Base-by-base conservation (phyloP, 2,329 filamentous ascomycete genomes). In the Trichoderma sp. region DNA sequence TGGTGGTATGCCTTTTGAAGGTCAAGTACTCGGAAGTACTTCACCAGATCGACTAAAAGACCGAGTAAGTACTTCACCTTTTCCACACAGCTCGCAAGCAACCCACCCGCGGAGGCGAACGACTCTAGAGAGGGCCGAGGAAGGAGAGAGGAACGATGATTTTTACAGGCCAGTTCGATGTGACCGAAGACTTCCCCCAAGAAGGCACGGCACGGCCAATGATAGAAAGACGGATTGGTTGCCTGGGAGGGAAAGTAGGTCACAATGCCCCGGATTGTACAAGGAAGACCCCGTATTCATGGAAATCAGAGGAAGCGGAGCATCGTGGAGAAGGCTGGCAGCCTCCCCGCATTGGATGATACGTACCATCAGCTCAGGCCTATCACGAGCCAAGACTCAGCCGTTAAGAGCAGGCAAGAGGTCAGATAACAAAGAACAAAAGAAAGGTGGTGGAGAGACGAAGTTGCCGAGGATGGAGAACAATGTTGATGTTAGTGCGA, bases 261-360 rank as follows among this genome's bases (percentile, higher is more conserved):
- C 15, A 30, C 21, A 28, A 41, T 48, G 44, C 44, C 14, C 30
- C 19, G 24, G 34, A 24, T 34, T 34, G 12, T 39, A 39, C 48
- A 7, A 34, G 24, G 7, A 45, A n/a, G 9, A 14, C 24, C 52
- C 52, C n/a, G 57, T 50, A 14, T 39, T 39, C 34, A 14, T 39
- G 34, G 9, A 14, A 14, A 14, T 39, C 3, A 47, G 21, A 34
- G 21, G 44, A 59, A 60, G 57, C 57, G 57, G 57, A 60, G 57
- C 57, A 50, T 17, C 3, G 48, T 61, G 58, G 58, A 61, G 58
- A 61, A 39, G 12, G 39, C 21, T 30, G n/a, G 34, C 48, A 54
- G 41, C 60, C 57, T 34, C 60, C 60, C 60, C 60, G 60, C 60
- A 63, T 63, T 55, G 24, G 19, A 55, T 55, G 60, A 50, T 55